phyloP scores from a whole-genome alignment of 192 early-diverging fungal species.

The Backusella sp. region DNA sequence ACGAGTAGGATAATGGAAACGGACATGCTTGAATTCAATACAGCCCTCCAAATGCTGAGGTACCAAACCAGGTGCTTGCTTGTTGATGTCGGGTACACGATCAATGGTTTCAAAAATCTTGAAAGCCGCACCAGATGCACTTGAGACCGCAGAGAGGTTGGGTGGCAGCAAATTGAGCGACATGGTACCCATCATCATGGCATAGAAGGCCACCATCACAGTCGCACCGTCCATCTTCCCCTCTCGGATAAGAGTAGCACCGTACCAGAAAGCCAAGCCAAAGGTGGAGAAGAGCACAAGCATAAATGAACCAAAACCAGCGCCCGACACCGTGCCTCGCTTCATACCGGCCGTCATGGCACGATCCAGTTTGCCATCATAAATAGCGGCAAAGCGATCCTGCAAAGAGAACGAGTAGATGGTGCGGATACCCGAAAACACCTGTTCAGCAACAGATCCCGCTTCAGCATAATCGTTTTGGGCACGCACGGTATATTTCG shows the following conservation, averaged over 20 bases:
- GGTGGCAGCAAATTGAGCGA: conserved; percentile 66
- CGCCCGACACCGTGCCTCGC: conserved; percentile 55
- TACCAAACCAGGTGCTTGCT: conserved; percentile 42
- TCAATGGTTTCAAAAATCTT: conserved; percentile 81
- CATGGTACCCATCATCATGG: conserved; percentile 75
- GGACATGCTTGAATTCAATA: conserved; percentile 72
- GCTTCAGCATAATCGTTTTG: neutral
- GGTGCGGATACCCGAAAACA: conserved; percentile 77
- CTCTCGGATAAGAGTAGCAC: conserved; percentile 51
- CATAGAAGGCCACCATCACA: conserved; percentile 83
- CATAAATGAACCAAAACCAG: conserved; percentile 70
- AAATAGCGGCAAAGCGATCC: conserved; percentile 64
- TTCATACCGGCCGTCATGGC: conserved; percentile 64
- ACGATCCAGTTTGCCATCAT: conserved; percentile 53
- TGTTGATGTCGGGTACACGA: conserved; percentile 75
- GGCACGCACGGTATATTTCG: conserved; percentile 41
- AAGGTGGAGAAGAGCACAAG: conserved; percentile 70
- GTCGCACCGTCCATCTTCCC: conserved; percentile 41
- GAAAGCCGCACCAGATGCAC: conserved; percentile 75
- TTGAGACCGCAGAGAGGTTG: conserved; percentile 67
- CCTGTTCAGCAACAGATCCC: conserved; percentile 83
- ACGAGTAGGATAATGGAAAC: conserved; percentile 81
- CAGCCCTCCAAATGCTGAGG: conserved; percentile 51
- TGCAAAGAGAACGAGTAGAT: conserved; percentile 80
- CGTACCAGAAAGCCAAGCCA: conserved; percentile 83